These are phyloP conservation scores for Phytophthora pseudosyringae DNA, from an alignment of 352 stramenopile genomes.

Conservation along the genomic window DNA sequence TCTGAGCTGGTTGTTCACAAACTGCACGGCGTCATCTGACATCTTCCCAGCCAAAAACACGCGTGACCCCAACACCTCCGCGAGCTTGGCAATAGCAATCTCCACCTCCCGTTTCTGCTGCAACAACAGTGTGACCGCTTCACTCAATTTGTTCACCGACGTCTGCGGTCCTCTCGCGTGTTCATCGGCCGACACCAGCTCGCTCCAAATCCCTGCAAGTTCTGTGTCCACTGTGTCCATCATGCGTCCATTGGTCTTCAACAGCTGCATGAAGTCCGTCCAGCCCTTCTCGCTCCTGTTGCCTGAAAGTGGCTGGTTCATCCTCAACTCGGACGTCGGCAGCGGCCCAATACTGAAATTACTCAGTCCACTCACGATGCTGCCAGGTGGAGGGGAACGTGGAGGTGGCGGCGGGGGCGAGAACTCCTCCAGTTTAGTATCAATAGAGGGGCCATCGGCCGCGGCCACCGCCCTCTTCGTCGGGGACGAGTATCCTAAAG, in stretches of 20 bases:
- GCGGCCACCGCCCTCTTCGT: conserved; percentile 1
- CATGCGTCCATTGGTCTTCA: conserved; percentile 36
- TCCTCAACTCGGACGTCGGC: conserved; percentile 27
- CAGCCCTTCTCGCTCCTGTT: conserved; percentile 40
- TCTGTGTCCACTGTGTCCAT: conserved; percentile 40
- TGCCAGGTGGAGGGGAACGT: conserved; percentile 21
- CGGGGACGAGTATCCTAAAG: conserved; percentile 19
- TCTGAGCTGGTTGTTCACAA: conserved; percentile 40
- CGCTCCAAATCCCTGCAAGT: conserved; percentile 33
- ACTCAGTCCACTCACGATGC: conserved; percentile 23
- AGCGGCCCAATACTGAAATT: conserved; percentile 34
- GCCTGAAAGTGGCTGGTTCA: conserved; percentile 24
- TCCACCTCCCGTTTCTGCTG: conserved; percentile 55
- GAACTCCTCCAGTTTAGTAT: conserved; percentile 25
- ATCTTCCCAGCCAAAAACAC: conserved; percentile 44
- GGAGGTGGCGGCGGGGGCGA: conserved; percentile 3
- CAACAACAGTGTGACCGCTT: conserved; percentile 42
- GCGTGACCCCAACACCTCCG: conserved; percentile 38
- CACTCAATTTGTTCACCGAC: conserved; percentile 33
- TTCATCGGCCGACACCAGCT: conserved; percentile 26
- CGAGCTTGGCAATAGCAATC: conserved; percentile 39
- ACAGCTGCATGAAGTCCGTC: conserved; percentile 43
- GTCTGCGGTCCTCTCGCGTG: conserved; percentile 17
- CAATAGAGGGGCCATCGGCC: conserved; percentile 24
- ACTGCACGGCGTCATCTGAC: conserved; percentile 41